Evolutionary conservation across 2,329 filamentous ascomycete genomes (phyloP), one percentile per base, ranked within the genome.

Genomic region (Pseudopyricularia javanii): DNA sequence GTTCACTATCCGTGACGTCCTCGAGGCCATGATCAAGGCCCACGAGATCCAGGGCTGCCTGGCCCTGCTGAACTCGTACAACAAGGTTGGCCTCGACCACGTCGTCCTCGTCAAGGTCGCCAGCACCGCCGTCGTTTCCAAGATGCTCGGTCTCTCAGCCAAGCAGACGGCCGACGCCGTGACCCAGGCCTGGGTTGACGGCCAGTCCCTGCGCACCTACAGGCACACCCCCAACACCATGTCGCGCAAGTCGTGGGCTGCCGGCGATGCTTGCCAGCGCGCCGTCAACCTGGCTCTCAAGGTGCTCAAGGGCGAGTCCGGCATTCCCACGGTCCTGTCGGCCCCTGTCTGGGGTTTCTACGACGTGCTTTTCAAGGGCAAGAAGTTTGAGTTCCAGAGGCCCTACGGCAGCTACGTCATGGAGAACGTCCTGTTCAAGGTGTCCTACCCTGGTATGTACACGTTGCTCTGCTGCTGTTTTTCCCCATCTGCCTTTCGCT

Each of bases 341-440:
- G 90, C 91, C 9, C 90, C 90, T 35, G 83, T 84, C 54, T 98
- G 93, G 93, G 93, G 93, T 55, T 98, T 97, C 80, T 98, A 98
- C 74, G 93, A 98, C 66, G 91, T 97, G 59, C 80, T 94, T 58
- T 98, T 97, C 79, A 88, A 91, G 75, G 90, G 90, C 72, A 89
- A 94, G 64, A 88, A 88, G 71, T 98, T 98, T 68, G 76, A 90
- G 70, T 98, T 96, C 79, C 91, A 97, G 78, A 84, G 93, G 57
- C 83, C 85, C 55, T 98, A 98, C 66, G 91, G 91, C 66, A 95
- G 87, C 77, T 98, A 98, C 70, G 93, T 98, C 60, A 98, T 98
- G 93, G 93, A 98, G 82, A 98, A 97, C 66, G 90, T 98, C 56
- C 83, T 98, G 58, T 98, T 98, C 85, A 98, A 98, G 82, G 93